Base-by-base conservation (phyloP, 495 filamentous ascomycete species). In the Parmelia sp. region DNA sequence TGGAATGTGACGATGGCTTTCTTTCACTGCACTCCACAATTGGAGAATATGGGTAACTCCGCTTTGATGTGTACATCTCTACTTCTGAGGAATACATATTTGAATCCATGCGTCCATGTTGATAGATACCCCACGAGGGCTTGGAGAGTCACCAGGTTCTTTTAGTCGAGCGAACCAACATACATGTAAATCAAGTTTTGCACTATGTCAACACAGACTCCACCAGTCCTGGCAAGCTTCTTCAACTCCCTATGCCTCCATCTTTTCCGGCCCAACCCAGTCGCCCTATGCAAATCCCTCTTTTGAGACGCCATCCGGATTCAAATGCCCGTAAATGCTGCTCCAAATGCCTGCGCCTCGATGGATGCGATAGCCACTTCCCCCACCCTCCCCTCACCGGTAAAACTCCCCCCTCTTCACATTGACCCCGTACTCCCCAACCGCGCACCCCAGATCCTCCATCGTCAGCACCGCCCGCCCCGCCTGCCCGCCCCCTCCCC, bases 361-460 rank as follows among this genome's bases (percentile, higher is more conserved):
- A 31, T 6, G 5, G 23, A 64, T 51, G 57, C 44, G 40, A 36
- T 11, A 15, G 3, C 39, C 36, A 15, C 19, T 40, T 44, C 27
- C 11, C 19, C 15, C 14, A 6, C n/a, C 23, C 35, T 36, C 35
- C 10, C 10, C 35, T 85, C 78, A 97, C 70, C 93, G 85, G 77
- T 99, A 99, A 72, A 97, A 99, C 77, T 99, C 94, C 65, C 92
- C 93, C 63, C 94, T 80, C 85, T 92, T 96, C 17, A 97, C 88
- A 75, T 95, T 97, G 58, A 97, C 92, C 0, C 95, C 94, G 77
- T 96, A 97, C 78, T 97, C 94, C 0, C 89, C 88, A 25, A 97
- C 94, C 9, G 94, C 94, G 89, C 96, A 96, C 4, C 94, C 94
- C 71, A 98, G 73, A 81, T 98, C 94, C 78, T 98, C 94, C 94